Base-by-base conservation (phyloP, 2,329 filamentous ascomycete genomes). In the Allantophomopsis lycopodina region DNA sequence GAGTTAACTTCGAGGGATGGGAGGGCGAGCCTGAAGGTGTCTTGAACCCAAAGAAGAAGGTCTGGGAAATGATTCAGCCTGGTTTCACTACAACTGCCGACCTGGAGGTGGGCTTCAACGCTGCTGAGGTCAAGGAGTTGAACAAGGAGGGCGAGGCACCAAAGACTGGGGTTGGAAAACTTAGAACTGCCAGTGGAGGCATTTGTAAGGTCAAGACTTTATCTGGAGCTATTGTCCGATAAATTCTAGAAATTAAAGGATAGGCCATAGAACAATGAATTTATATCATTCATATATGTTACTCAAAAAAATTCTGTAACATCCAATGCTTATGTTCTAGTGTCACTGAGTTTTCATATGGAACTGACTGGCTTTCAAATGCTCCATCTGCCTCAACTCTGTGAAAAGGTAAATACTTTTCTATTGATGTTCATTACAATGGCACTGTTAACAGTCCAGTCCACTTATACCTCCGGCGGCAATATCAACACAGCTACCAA, bases 21-120 rank as follows among this genome's bases (percentile, higher is more conserved):
- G 72, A 85, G 60, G 88, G 86, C 43, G 83, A 94, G 68, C 87
- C 91, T 0, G 91, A 98, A 71, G 81, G 80, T 46, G 76, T 89
- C 38, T 72, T 98, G 42, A 98, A 96, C 71, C 91, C 91, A 42
- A 98, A 98, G 80, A 98, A 96, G 79, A 96, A 96, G 79, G 69
- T 96, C 45, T 96, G 89, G 88, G 91, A 98, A 71, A 85, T 73
- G 8, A 85, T 94, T 64, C 89, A 96, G 70, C 87, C 88, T 1
- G 91, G 89, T 0, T 96, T 96, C 65, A 94, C 84, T 21, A 98
- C 89, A 7, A 94, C 82, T 1, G 80, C 81, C 7, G 63, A 61
- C 36, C 68, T 89, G 38, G 83, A 88, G 62, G 89, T 94, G 30
- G 87, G 73, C 0, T 98, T 96, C 57, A 83, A 96, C 54, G 83